phyloP scores from a whole-genome alignment of 805 yeast species.

The Hagleromyces aurorensis region DNA sequence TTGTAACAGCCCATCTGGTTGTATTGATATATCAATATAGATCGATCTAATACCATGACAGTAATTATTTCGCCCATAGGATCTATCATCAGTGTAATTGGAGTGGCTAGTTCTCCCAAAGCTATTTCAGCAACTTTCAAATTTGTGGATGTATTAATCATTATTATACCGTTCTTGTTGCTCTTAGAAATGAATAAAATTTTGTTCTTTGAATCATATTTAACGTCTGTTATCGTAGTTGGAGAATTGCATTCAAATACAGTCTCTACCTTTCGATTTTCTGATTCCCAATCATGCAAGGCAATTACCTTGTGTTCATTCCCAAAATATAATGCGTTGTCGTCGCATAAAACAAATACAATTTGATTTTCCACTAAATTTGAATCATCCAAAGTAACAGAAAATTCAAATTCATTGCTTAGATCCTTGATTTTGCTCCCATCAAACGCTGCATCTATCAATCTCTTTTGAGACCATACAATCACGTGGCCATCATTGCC shows the following conservation, averaged over 20 bases:
- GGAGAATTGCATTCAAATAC: slow-evolving; percentile 15
- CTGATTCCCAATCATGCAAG: slow-evolving; percentile 13
- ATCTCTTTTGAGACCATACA: slow-evolving; percentile 21
- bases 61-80: slow-evolving; percentile 24
- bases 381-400: slow-evolving; percentile 3
- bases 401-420: slow-evolving; percentile 3
- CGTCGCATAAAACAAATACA: slow-evolving; percentile 13
- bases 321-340: slow-evolving; percentile 15
- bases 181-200: slow-evolving; percentile 20
- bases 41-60: slow-evolving; percentile 22
- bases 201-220: slow-evolving; percentile 12
- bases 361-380: slow-evolving; percentile 9
- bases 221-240: slow-evolving; percentile 25
- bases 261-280: slow-evolving; percentile 1
- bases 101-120: slow-evolving; percentile 13
- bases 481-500: slow-evolving; percentile 22
- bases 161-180: slow-evolving; percentile 15
- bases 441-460: slow-evolving; percentile 27
- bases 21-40: slow-evolving; percentile 24
- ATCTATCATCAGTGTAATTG: slow-evolving; percentile 24
- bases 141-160: slow-evolving; percentile 12
- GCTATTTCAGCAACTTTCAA: slow-evolving; percentile 12
- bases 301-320: slow-evolving; percentile 18
- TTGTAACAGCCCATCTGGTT: slow-evolving; percentile 19
- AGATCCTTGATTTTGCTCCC: slow-evolving; percentile 15